phyloP scores from a whole-genome alignment of 805 yeast species.

The Hanseniaspora taiwanica region DNA sequence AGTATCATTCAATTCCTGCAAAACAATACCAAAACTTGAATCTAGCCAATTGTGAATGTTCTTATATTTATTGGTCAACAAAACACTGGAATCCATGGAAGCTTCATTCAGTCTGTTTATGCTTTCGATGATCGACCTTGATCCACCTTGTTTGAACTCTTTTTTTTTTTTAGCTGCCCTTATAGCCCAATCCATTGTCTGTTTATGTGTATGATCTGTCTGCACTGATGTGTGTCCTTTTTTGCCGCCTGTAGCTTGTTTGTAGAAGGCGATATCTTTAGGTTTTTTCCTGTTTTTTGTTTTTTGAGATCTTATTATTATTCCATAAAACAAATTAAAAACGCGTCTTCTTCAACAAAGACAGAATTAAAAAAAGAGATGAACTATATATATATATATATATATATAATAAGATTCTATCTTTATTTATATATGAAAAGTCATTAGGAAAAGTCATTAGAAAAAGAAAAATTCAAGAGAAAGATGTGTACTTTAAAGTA shows the following conservation, averaged over 20 bases:
- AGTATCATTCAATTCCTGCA: too few relatives aligned
- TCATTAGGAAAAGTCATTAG: not conserved
- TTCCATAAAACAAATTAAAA: too few relatives aligned
- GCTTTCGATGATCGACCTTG: constrained; percentile 22
- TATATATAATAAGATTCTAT: too few relatives aligned
- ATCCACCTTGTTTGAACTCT: constrained; percentile 17
- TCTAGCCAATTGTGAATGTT: constrained; percentile 16
- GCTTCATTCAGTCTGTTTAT: constrained; percentile 17
- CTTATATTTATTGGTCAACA: constrained; percentile 9
- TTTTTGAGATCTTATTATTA: too few relatives aligned
- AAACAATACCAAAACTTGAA: constrained; percentile 7
- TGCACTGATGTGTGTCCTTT: not conserved
- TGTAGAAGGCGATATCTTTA: too few relatives aligned
- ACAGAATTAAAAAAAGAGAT: not conserved
- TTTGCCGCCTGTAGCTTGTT: too few relatives aligned
- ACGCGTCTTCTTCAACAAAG: too few relatives aligned
- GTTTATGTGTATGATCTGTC: not conserved
- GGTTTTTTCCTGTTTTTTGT: too few relatives aligned
- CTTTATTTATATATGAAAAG: too few relatives aligned
- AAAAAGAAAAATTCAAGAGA: too few relatives aligned
- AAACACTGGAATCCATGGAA: constrained; percentile 12
- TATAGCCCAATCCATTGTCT: constrained; percentile 21
- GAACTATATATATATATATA: too few relatives aligned
- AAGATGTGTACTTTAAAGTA: too few relatives aligned
- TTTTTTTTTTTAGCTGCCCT: constrained; percentile 18